Evolutionary conservation across 2,329 filamentous ascomycete genomes (phyloP), one percentile per base, ranked within the genome.

Genomic region (Kalaharituber pfeilii): DNA sequence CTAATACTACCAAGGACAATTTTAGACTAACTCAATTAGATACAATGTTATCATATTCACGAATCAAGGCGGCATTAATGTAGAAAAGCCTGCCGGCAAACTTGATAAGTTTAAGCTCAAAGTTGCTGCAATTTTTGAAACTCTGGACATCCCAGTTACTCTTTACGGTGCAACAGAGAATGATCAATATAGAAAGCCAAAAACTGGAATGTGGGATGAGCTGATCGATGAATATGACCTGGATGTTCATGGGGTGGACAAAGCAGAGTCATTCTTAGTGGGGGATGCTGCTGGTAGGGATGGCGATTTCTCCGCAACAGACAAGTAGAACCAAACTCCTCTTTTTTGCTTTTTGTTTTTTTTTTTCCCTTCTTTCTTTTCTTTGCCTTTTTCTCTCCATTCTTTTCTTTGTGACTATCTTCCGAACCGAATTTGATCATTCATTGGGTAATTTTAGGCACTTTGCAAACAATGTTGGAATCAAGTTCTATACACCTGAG

Each of bases 101-200:
- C 72, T 91, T 2, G 67, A 72, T 5, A 81, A 80, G n/a, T 94
- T 94, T 72, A 96, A 95, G 67, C 73, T 79, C 53, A 94, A 93
- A 64, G 79, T 82, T 58, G 73, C 72, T 22, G 75, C 79, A 2
- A 75, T 95, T 1, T 72, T 95, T 58, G 74, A 69, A 49, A 75
- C 80, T 51, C 75, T 94, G 27, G 79, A 87, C 63, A 68, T 96
- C 7, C 86, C 89, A 0, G 73, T 84, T 11, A 81, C 76, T 2
- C 66, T 96, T 22, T 95, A 95, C 68, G 91, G 88, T 6, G 89
- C 91, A 2, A 94, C 88, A 0, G 79, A 71, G 39, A 81, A 81
- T 55, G 88, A 96, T 63, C 73, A 77, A 5, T 95, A 81, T 67
- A 78, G 91, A 53, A 98, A 98, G 69, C 91, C 91, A 3, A 75